These are phyloP conservation scores for Aspergillus pseudoglaucus DNA, from an alignment of 2,329 filamentous ascomycete genomes.

Conservation along the genomic window DNA sequence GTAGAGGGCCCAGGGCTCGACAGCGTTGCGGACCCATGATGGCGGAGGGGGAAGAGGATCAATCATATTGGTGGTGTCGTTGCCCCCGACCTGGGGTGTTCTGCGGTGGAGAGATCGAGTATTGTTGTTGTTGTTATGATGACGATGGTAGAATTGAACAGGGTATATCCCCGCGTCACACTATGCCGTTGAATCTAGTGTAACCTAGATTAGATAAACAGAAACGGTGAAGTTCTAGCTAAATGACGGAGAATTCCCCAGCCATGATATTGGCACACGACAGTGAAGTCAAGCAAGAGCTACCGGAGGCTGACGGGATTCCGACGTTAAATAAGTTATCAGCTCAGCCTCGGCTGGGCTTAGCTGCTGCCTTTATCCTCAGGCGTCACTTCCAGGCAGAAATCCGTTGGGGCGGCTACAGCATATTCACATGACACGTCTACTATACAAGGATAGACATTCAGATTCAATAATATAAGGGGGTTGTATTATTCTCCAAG, in stretches of 20 bases:
- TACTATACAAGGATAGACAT: neutral
- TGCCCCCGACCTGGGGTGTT: constrained; percentile 7
- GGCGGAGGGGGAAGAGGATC: constrained; percentile 45
- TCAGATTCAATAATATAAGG: no score
- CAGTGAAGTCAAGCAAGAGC: neutral
- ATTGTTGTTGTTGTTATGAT: constrained; percentile 3
- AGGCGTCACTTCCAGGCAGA: constrained; percentile 5
- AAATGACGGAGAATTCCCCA: neutral
- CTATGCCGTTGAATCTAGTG: no score
- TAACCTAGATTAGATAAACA: neutral
- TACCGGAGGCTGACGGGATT: neutral
- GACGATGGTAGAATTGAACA: constrained; percentile 1
- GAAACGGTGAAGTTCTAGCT: neutral
- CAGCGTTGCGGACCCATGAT: constrained; percentile 42
- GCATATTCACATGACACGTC: neutral
- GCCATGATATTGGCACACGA: neutral
- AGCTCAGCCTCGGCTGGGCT: neutral
- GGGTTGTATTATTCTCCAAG: no score
- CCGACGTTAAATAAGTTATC: neutral
- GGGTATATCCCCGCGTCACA: neutral
- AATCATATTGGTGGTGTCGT: constrained; percentile 28
- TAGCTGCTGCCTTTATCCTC: constrained; percentile 10
- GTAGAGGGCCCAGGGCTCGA: constrained; percentile 46
- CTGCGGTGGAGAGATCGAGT: constrained; percentile 2
- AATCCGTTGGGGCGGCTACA: constrained; percentile 11